These are phyloP conservation scores for Mucor racemosus DNA, from an alignment of 371 early-diverging fungal species.

Conservation along the genomic window DNA sequence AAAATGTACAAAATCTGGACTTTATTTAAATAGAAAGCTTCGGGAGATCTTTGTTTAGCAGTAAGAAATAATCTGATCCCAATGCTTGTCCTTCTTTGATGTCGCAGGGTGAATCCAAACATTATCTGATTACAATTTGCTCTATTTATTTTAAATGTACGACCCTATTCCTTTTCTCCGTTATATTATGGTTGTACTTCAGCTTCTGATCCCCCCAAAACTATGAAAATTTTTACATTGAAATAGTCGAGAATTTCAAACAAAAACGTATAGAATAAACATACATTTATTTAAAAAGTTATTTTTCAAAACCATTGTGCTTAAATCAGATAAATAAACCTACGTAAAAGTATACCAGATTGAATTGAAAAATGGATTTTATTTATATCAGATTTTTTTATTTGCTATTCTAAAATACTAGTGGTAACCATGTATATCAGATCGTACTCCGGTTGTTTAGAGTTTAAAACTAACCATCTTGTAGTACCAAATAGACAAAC, in stretches of 20 bases:
- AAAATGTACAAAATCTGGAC: neutral
- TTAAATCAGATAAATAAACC: neutral
- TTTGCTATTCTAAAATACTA: neutral
- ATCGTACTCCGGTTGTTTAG: neutral
- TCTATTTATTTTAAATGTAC: neutral
- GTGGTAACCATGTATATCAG: slow-evolving; percentile 4
- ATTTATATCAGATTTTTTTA: neutral
- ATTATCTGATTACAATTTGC: slow-evolving; percentile 7
- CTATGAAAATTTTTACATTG: neutral
- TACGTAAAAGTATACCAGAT: neutral
- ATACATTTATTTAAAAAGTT: neutral
- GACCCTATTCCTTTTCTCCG: slow-evolving; percentile 4
- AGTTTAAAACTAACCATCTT: slow-evolving; percentile 5
- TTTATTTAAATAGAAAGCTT: neutral
- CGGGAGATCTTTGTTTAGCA: neutral
- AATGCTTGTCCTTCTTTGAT: neutral
- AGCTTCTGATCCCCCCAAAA: slow-evolving; percentile 1
- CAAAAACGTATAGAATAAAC: no score
- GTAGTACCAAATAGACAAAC: neutral
- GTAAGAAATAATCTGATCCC: slow-evolving; percentile 14
- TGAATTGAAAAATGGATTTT: neutral
- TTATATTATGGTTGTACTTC: neutral
- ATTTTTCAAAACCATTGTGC: neutral
- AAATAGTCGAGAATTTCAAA: neutral
- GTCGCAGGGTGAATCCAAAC: neutral